Percentiles rank a stretch among this genome's conserved stretches.
Evolutionary conservation across 148 eudicot species (phyloP).

Genomic region (Chenopodium suecicum): DNA sequence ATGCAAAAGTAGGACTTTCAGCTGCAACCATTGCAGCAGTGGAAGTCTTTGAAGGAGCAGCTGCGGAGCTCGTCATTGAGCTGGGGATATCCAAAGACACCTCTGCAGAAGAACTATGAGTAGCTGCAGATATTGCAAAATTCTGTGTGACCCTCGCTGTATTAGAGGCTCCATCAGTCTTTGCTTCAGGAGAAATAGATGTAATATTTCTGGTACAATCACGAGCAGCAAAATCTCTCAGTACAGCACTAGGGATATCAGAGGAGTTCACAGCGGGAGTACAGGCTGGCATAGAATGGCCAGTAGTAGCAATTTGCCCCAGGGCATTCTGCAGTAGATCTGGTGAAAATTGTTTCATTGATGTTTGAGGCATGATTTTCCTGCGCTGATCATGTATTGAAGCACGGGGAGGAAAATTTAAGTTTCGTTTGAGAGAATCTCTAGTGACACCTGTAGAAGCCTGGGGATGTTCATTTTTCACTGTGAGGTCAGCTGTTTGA

Average conservation of each 20-base stretch:
- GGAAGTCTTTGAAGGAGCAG: neutral
- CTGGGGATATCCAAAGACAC: neutral
- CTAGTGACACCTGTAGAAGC: slow-evolving; percentile 6
- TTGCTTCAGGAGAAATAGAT: neutral
- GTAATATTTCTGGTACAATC: slow-evolving; percentile 1
- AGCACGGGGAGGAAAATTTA: slow-evolving; percentile 1
- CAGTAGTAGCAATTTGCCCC: neutral
- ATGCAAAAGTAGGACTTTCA: neutral
- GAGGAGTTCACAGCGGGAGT: slow-evolving; percentile 8
- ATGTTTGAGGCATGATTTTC: slow-evolving; percentile 13
- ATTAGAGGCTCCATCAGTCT: neutral
- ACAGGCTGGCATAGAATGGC: slow-evolving; percentile 12
- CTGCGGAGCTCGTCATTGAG: neutral
- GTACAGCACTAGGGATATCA: neutral
- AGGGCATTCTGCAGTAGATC: slow-evolving; percentile 26
- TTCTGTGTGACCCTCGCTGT: neutral
- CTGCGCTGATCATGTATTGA: slow-evolving; percentile 15
- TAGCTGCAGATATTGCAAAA: neutral
- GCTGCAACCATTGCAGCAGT: neutral
- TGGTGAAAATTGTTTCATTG: slow-evolving; percentile 19
- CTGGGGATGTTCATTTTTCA: neutral
- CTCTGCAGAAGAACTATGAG: neutral
- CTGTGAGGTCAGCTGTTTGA: slow-evolving; percentile 4
- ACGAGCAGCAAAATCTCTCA: neutral
- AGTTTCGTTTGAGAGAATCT: slow-evolving; percentile 21